Conservation (phyloP, 1,284 basidiomycete genomes). For the Schizopora paradoxa region DNA sequence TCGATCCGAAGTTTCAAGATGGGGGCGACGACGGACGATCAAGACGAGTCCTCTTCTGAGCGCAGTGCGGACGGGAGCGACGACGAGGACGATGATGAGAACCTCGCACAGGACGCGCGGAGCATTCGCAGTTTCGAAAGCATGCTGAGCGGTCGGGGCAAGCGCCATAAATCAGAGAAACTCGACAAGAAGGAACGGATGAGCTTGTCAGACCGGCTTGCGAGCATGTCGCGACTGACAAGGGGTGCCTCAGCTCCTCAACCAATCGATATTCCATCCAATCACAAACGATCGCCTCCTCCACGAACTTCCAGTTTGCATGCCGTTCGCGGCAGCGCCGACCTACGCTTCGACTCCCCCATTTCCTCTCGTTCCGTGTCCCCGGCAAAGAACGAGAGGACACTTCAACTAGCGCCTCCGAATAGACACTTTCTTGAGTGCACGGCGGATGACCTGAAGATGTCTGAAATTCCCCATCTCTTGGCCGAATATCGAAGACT, state of each 20-base stretch:
- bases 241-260: slow-evolving; percentile 30
- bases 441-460: slow-evolving; percentile 61
- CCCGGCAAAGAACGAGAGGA: slow-evolving; percentile 28
- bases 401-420: slow-evolving; percentile 39
- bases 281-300: slow-evolving; percentile 8
- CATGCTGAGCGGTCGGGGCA: slow-evolving; percentile 61
- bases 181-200: slow-evolving; percentile 37
- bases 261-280: not conserved
- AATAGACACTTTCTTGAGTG: slow-evolving; percentile 64
- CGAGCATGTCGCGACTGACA: slow-evolving; percentile 59
- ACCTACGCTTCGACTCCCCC: slow-evolving; percentile 38
- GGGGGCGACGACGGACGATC: slow-evolving; percentile 25
- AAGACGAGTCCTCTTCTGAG: slow-evolving; percentile 30
- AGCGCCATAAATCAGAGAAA: slow-evolving; percentile 27
- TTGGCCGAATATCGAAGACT: slow-evolving; percentile 71
- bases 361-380: slow-evolving; percentile 42
- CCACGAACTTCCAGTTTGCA: not conserved
- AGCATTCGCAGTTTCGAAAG: slow-evolving; percentile 80
- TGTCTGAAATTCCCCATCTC: slow-evolving; percentile 72
- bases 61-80: slow-evolving; percentile 25
- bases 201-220: slow-evolving; percentile 71
- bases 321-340: slow-evolving; percentile 22
- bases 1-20: slow-evolving; percentile 38
- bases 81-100: slow-evolving; percentile 33
- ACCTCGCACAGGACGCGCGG: slow-evolving; percentile 46